phyloP scores from a whole-genome alignment of 2,329 filamentous ascomycete genomes.

The Tolypocladium album region DNA sequence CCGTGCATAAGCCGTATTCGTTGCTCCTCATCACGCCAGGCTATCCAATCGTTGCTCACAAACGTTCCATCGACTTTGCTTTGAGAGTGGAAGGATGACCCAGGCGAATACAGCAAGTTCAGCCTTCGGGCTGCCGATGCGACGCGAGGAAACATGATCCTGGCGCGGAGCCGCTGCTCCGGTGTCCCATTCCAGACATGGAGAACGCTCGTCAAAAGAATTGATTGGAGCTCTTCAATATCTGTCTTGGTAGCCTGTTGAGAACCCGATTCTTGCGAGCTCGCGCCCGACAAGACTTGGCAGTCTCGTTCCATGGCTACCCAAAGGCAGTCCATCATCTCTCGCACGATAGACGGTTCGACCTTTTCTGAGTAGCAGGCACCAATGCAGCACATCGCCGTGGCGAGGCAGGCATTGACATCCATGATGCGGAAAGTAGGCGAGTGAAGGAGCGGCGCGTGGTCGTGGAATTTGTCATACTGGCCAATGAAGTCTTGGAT shows the following conservation, averaged over 20 bases:
- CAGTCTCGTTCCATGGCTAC: constrained; percentile 46
- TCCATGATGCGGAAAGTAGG: constrained; percentile 58
- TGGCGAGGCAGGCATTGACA: constrained; percentile 55
- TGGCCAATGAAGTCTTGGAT: constrained; percentile 60
- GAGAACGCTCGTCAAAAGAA: constrained; percentile 50
- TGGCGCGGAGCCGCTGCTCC: constrained; percentile 51
- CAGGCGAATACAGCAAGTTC: constrained; percentile 42
- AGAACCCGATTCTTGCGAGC: constrained; percentile 8
- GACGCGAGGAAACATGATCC: constrained; percentile 46
- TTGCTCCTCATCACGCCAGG: constrained; percentile 63
- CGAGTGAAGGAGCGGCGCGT: constrained; percentile 64
- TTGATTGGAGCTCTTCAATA: constrained; percentile 58
- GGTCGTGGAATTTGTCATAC: constrained; percentile 62
- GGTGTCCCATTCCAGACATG: constrained; percentile 62
- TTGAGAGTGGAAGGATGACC: neutral
- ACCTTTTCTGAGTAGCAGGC: constrained; percentile 63
- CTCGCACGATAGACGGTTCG: constrained; percentile 48
- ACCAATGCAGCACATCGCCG: constrained; percentile 62
- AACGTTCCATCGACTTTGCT: constrained; percentile 20
- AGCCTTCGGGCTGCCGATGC: constrained; percentile 46
- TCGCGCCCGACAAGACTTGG: constrained; percentile 27
- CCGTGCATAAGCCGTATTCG: constrained; percentile 54
- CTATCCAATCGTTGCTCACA: constrained; percentile 50
- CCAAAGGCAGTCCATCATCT: constrained; percentile 55
- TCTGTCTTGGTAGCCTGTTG: constrained; percentile 24